A percentile compares a stretch with the other conserved stretches of the same genome.
Conservation (phyloP, 345 rosid species). For the Angophora floribunda region DNA sequence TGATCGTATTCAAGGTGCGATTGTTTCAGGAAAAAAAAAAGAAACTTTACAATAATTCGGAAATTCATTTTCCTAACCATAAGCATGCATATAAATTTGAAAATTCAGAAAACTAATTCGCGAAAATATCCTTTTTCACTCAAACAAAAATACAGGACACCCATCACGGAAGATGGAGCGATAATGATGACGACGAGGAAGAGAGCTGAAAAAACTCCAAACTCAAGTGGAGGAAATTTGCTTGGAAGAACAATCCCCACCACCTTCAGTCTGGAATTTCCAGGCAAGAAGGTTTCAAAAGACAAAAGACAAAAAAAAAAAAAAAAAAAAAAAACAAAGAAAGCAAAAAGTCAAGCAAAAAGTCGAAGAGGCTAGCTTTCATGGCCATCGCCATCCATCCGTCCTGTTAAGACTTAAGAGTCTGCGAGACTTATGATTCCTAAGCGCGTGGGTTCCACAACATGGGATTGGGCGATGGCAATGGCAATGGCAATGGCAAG, state of each 20-base stretch:
- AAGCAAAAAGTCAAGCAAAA: neutral
- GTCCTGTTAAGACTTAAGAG: neutral
- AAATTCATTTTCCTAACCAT: neutral
- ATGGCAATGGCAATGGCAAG: no score
- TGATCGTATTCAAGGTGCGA: fast-evolving
- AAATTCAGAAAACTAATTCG: neutral
- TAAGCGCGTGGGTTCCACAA: constrained; percentile 46
- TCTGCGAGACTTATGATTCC: neutral
- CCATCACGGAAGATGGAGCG: neutral
- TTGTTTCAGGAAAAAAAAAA: no score
- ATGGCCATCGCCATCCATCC: neutral
- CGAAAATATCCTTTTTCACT: no score
- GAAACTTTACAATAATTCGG: neutral
- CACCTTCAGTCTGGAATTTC: constrained; percentile 11
- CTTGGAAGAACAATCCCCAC: neutral
- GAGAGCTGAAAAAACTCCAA: neutral
- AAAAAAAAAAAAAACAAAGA: neutral
- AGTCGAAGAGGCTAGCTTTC: neutral
- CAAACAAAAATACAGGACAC: neutral
- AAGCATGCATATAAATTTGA: neutral
- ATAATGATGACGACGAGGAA: neutral
- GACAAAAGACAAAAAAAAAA: neutral
- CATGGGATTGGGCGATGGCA: neutral
- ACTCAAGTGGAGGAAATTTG: neutral
- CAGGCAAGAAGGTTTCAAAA: constrained; percentile 16